A percentile compares a stretch with the other conserved stretches of the same genome.
Evolutionary conservation across 2,329 filamentous ascomycete species (phyloP).

Genomic region (Aspergillus hortae): DNA sequence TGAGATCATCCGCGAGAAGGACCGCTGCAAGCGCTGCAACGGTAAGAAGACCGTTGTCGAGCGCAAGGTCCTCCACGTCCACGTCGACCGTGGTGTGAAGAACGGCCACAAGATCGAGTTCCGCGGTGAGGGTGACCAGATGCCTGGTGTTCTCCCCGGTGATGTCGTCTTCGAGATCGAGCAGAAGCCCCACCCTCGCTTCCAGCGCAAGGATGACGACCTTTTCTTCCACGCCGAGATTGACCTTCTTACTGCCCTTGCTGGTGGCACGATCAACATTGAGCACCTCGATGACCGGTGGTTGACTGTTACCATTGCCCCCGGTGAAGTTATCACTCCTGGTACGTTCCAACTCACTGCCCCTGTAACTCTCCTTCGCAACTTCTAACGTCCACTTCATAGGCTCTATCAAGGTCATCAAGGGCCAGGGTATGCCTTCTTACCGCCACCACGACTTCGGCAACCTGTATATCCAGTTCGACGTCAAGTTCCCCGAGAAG

Average conservation of each 20-base stretch:
- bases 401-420: conserved; percentile 91
- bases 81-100: conserved; percentile 91
- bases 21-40: conserved; percentile 92
- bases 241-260: conserved; percentile 89
- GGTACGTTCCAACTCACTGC: conserved; percentile 54
- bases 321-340: conserved; percentile 90
- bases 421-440: conserved; percentile 96
- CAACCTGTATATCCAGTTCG: conserved; percentile 96
- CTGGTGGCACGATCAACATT: conserved; percentile 83
- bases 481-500: conserved; percentile 92
- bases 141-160: conserved; percentile 86
- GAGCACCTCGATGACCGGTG: conserved; percentile 98
- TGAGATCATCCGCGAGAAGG: conserved; percentile 93
- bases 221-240: conserved; percentile 94
- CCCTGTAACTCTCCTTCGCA: not conserved
- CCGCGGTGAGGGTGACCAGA: conserved; percentile 92
- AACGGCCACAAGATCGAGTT: conserved; percentile 97
- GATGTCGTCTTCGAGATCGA: conserved; percentile 99
- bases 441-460: conserved; percentile 91
- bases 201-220: conserved; percentile 94
- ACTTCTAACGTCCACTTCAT: conserved; percentile 11
- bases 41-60: conserved; percentile 99
- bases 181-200: conserved; percentile 95
- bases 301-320: conserved; percentile 87
- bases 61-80: conserved; percentile 96